Evolutionary conservation across 73 alveolate species (phyloP).

Genomic region (Uronychia binucleata): DNA sequence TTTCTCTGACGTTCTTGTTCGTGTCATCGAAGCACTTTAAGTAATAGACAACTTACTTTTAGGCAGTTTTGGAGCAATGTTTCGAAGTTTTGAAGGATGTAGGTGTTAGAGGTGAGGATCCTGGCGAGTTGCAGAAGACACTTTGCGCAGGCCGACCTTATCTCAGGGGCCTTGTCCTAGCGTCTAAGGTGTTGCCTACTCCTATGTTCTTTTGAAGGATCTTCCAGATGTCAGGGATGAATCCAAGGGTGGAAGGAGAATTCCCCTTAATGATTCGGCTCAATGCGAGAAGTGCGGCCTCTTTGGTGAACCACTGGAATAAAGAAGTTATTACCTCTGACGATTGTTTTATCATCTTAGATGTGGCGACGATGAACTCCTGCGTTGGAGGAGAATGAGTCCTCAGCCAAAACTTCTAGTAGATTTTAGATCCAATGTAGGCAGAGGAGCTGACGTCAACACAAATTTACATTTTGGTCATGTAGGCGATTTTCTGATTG

Average conservation of each 20-base stretch:
- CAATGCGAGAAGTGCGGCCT: slow-evolving; percentile 25
- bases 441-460: slow-evolving; percentile 7
- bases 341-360: slow-evolving; percentile 47
- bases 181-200: neutral
- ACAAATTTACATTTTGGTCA: slow-evolving; percentile 18
- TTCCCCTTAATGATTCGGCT: slow-evolving; percentile 29
- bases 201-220: slow-evolving; percentile 10
- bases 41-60: neutral
- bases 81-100: neutral
- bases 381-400: slow-evolving; percentile 59
- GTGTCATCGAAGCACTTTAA: neutral
- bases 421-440: slow-evolving; percentile 22
- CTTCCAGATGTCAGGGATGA: slow-evolving; percentile 37
- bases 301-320: slow-evolving; percentile 34
- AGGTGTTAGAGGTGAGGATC: neutral
- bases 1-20: neutral
- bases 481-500: slow-evolving; percentile 10
- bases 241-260: slow-evolving; percentile 23
- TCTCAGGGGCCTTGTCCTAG: neutral
- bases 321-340: slow-evolving; percentile 12
- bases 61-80: neutral
- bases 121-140: neutral
- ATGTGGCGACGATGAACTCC: slow-evolving; percentile 27
- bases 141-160: neutral
- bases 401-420: slow-evolving; percentile 46